Base-by-base conservation (phyloP, 805 yeast species). In the Candida yuanshanica region DNA sequence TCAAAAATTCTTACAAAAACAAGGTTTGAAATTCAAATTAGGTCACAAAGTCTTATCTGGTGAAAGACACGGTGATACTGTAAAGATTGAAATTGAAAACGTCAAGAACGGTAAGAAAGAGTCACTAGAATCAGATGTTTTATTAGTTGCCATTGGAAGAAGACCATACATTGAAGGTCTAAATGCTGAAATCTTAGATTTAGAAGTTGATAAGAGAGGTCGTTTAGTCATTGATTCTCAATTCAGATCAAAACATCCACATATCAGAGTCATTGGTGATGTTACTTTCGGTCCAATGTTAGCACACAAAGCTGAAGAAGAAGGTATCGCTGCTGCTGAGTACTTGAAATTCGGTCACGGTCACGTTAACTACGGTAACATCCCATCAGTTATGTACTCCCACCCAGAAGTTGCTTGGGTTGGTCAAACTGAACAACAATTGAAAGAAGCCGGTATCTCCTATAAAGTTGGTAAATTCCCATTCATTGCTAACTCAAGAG, bases 351-450 rank as follows among this genome's bases (percentile, higher is more conserved):
- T 68, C 53, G 99, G 98, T 52, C 85, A 84, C 63, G 99, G 99
- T 46, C 99, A 93, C 65, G 98, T 93, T 54, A 93, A 93, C 81
- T 93, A 93, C 70, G 95, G 82, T 56, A 95, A 86, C 72, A 93
- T 93, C 56, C 99, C 99, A 52, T 80, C 96, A 26, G 99, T 93
- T 53, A 93, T 93, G 99, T 93, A 93, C 77, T 83, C 98, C 37
- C 96, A 89, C 70, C 99, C 99, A 50, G 99, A 93, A 74, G 96
- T 93, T 55, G 98, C 98, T 39, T 93, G 99, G 99, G 96, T 86
- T 55, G 99, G 99, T 56, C 86, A 86, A 69, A 85, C 81, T 60
- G 99, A 93, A 72, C 82, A 90, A 72, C 90, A 90, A 69, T 77
- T 90, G 64, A 90, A 91, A 75, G 90, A 77, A 55, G 88, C 88